Evolutionary conservation across 2,329 filamentous ascomycete species (phyloP), one percentile per base, ranked within the genome.

Genomic region (Cordyceps javanica): DNA sequence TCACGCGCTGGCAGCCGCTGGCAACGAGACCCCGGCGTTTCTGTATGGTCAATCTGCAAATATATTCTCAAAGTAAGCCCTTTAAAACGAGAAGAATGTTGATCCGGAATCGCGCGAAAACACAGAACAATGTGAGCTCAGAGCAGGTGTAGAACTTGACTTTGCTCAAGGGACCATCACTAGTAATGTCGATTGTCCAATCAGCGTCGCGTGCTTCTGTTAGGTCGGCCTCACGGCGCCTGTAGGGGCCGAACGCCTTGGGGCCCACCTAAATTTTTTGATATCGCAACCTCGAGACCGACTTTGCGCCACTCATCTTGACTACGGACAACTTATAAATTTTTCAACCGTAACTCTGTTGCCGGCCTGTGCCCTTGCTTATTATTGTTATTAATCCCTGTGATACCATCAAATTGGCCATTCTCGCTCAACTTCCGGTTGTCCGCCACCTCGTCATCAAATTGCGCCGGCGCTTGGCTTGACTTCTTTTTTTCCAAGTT

Each of bases 231-330:
- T 14, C 39, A 42, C 54, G 45, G 54, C 54, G 54, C 36, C 36
- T 56, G 54, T 19, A 56, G 26, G 30, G 45, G 44, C 54, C 45
- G 54, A 56, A 41, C 13, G 34, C 28, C 45, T 44, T 19, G 36
- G 16, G 50, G n/a, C 48, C 59, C 59, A 59, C 59, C 55, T 52
- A 56, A 60, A 60, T 51, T 59, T 60, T 60, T 59, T 59, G 39
- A 59, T 57, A 55, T 53, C 45, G 30, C 39, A 55, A 55, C 55
- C 34, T 60, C 44, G 38, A n/a, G 26, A 16, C 36, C 46, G 19
- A 42, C 39, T 44, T 44, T 57, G 55, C 26, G 36, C 25, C 42
- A 26, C 14, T n/a, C 32, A 5, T 32, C 41, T 41, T 32, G 1
- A 30, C 25, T 16, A 30, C 34, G 16, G 41, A 16, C 41, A 44